phyloP scores from a whole-genome alignment of 1,139 yeast genomes.

The Candida freyschussii region DNA sequence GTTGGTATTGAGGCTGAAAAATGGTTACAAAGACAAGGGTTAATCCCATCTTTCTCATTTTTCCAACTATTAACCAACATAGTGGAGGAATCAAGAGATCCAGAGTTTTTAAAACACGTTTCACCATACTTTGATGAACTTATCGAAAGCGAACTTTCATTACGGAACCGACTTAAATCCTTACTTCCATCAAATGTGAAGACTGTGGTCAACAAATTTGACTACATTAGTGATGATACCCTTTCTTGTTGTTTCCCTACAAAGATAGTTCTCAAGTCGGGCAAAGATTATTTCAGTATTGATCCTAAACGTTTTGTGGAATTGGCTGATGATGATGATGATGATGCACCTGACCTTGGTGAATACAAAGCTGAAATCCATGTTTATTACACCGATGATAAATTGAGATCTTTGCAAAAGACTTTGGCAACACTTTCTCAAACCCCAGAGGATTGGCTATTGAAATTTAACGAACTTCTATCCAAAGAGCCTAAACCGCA shows the following conservation, averaged over 20 bases:
- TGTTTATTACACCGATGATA: constrained; percentile 47
- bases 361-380: constrained; percentile 40
- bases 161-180: constrained; percentile 36
- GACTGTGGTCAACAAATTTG: constrained; percentile 33
- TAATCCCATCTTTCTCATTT: constrained; percentile 44
- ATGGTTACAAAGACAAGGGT: constrained; percentile 48
- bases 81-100: constrained; percentile 39
- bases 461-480: constrained; percentile 40
- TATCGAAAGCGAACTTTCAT: constrained; percentile 37
- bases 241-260: constrained; percentile 49
- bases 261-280: constrained; percentile 39
- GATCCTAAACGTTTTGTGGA: constrained; percentile 44
- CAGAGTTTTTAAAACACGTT: constrained; percentile 29
- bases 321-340: too few relatives aligned
- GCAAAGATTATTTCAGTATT: constrained; percentile 34
- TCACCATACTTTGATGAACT: constrained; percentile 32
- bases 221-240: constrained; percentile 48
- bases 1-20: constrained; percentile 43
- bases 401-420: constrained; percentile 35
- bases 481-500: constrained; percentile 41
- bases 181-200: constrained; percentile 28
- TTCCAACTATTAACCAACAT: constrained; percentile 44
- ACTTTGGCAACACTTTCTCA: constrained; percentile 37
- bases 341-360: constrained; percentile 7
- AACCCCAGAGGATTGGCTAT: constrained; percentile 50